Evolutionary conservation across 2,329 filamentous ascomycete species (phyloP), one percentile per base, ranked within the genome.

Genomic region (Monilinia aucupariae): DNA sequence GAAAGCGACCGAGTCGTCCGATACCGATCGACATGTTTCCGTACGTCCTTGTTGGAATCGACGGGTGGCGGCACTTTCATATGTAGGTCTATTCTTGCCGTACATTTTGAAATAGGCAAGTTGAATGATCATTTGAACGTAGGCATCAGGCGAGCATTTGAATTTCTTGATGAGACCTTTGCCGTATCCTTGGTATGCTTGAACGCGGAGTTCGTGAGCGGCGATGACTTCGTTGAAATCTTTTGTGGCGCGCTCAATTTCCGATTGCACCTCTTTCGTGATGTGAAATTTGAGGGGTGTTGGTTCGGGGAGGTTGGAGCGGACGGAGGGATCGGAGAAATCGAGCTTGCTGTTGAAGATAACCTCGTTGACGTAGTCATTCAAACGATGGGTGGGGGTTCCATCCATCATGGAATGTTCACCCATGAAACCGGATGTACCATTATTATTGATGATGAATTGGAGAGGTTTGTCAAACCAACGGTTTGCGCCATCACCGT

Each of bases 401-500:
- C 96, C 94, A 75, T 99, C 94, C 96, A 99, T 99, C 94, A 99
- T 97, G 72, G 90, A 96, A 82, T 99, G 94, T 79, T 99, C 94
- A 73, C 94, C 94, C 83, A 92, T 93, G 82, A 99, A 99, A 66
- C 94, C 94, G 2, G 94, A 90, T 9, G 94, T 96, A 70, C 94
- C 94, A 76, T 99, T 99, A 75, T 99, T 92, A 77, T 96, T 97
- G 79, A 99, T 76, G 75, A 99, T 96, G 79, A 99, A 97, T 78
- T 99, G 93, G 61, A 96, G 80, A 7, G 94, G 94, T 82, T 99
- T 99, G 82, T 99, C 94, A 74, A 87, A 97, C 92, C 92, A 99
- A 69, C 94, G 86, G 81, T 99, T 99, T 70, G 85, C 81, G 63
- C 94, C 94, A 73, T 99, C 93, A 61, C 94, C 94, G 78, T 97